phyloP scores from a whole-genome alignment of 2,329 filamentous ascomycete species.

The Cordyceps cateniannulata region DNA sequence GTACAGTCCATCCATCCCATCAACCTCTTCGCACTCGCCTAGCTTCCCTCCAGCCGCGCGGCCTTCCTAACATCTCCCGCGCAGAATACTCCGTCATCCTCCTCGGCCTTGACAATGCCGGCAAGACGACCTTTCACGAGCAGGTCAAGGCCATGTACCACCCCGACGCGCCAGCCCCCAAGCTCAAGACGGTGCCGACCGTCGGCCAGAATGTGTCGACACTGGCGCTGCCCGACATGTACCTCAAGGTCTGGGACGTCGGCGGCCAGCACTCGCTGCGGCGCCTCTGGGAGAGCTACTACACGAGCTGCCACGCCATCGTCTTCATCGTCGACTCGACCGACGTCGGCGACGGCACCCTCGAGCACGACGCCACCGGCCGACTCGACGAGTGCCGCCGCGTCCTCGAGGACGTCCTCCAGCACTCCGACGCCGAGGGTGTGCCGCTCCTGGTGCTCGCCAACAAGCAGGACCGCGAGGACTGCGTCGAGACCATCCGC shows the following conservation, averaged over 20 bases:
- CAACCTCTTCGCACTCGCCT: not conserved
- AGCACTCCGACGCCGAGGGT: constrained; percentile 80
- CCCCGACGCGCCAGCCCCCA: constrained; percentile 54
- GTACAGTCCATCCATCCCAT: constrained; percentile 34
- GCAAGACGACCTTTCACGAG: constrained; percentile 96
- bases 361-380: constrained; percentile 46
- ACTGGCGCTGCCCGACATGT: constrained; percentile 86
- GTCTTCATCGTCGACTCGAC: constrained; percentile 96
- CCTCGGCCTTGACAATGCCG: constrained; percentile 94
- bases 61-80: constrained; percentile 1
- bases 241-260: constrained; percentile 97
- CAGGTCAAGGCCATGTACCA: constrained; percentile 89
- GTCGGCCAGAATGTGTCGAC: constrained; percentile 96
- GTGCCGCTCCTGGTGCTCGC: constrained; percentile 88
- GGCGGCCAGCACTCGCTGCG: constrained; percentile 87
- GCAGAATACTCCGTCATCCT: constrained; percentile 95
- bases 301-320: constrained; percentile 87
- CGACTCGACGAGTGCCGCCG: constrained; percentile 81
- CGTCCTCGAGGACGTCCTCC: constrained; percentile 84
- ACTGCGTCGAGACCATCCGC: constrained; percentile 92
- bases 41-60: not conserved
- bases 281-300: constrained; percentile 93
- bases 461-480: constrained; percentile 96
- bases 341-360: constrained; percentile 78
- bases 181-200: constrained; percentile 84